Evolutionary conservation across 768 basidiomycete genomes (phyloP), one percentile per base, ranked within the genome.

Genomic region (Mycena pura): DNA sequence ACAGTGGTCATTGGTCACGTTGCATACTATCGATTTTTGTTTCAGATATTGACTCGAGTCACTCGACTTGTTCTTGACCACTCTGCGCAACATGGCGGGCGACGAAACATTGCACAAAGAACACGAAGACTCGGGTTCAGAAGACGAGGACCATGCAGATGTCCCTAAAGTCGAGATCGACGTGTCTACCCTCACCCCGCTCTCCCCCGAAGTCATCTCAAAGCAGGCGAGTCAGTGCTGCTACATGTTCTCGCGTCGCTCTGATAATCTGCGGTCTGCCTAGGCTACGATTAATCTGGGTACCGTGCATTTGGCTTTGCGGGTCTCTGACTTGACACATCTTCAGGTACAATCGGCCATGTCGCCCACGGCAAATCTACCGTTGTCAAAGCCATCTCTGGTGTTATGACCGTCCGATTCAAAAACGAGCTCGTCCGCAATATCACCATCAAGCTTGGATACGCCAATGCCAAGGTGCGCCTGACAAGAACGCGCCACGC

Each of bases 361-460:
- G 96, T 99, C 84, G 96, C 96, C 19, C 95, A 95, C 82, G 94
- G 93, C 69, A 95, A 95, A 80, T 95, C 92, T 55, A 96, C 93
- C 7, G 95, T 98, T 56, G 96, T 99, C 59, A 96, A 98, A 80
- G 97, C 97, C 28, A 99, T 99, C 73, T 98, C 96, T 10, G 96
- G 97, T 7, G 96, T 98, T 17, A 91, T 92, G 87, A 99, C 97
- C 17, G 97, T 99, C 45, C 86, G 96, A 69, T 99, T 99, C 79
- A 99, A 99, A 84, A 99, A 98, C 77, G 97, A 99, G 77, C 87
- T 99, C 57, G 97, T 99, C 61, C 84, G 96, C 64, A 99, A 99
- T 78, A 99, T 99, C 70, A 99, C 96, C 21, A 99, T 99, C 80
- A 98, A 99, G 81, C 86, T 99, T 45, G 97, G 97, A 61, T 99